Conservation (phyloP, 192 early-diverging fungal species). For the Coemansia sp. region DNA sequence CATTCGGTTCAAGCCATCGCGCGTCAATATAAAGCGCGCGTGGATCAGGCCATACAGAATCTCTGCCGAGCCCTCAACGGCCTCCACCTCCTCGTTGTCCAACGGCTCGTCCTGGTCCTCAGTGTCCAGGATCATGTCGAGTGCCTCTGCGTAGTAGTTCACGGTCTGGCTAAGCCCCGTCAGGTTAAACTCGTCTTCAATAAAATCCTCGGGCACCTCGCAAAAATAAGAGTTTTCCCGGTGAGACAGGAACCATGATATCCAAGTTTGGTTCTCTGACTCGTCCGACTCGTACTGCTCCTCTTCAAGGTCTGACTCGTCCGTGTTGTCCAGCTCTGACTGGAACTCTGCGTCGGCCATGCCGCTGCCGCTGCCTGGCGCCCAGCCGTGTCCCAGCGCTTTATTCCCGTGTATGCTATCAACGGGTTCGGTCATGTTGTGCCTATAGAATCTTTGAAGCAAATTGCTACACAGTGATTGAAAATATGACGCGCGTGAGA, state of each 20-base stretch:
- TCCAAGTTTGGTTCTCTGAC: constrained; percentile 59
- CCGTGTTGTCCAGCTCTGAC: constrained; percentile 41
- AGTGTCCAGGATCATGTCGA: constrained; percentile 93
- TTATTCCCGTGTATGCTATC: constrained; percentile 16
- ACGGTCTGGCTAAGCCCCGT: constrained; percentile 82
- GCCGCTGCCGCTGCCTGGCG: constrained; percentile 7
- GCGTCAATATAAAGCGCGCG: constrained; percentile 86
- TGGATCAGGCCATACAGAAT: constrained; percentile 93
- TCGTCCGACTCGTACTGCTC: constrained; percentile 41
- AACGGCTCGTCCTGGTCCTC: constrained; percentile 55
- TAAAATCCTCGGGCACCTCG: constrained; percentile 73
- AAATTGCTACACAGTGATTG: constrained; percentile 12
- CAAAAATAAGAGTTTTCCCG: constrained; percentile 74
- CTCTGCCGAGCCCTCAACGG: constrained; percentile 83
- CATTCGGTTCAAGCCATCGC: constrained; percentile 81
- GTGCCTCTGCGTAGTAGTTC: constrained; percentile 82
- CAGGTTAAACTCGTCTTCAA: constrained; percentile 96
- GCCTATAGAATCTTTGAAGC: constrained; percentile 30
- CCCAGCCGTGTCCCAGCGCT: background rate
- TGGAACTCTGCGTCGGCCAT: constrained; percentile 9
- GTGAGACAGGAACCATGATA: constrained; percentile 72
- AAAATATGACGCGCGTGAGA: background rate
- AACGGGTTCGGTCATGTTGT: constrained; percentile 40
- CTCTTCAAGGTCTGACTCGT: constrained; percentile 39
- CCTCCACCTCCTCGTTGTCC: constrained; percentile 65